phyloP scores from a whole-genome alignment of 177 flowering plant genomes.

The Vitis hybrid region DNA sequence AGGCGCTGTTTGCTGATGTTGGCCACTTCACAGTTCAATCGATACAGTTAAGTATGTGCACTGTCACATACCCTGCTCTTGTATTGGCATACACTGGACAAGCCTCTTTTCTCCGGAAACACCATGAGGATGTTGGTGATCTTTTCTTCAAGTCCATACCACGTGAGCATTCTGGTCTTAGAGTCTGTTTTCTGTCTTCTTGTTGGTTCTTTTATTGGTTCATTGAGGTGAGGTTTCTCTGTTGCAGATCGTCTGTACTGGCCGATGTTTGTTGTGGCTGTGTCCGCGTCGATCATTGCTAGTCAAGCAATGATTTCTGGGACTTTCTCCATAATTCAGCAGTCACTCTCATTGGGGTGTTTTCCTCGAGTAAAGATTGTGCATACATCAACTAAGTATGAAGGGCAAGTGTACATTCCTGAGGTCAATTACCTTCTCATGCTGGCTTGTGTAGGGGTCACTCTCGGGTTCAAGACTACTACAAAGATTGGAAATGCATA shows the following conservation, averaged over 20 bases:
- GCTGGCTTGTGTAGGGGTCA: conserved; percentile 45
- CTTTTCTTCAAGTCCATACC: conserved; percentile 43
- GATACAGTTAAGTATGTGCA: conserved; percentile 40
- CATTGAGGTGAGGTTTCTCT: neutral
- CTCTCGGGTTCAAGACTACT: conserved; percentile 35
- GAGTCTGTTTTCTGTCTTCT: neutral
- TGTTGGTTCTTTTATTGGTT: neutral
- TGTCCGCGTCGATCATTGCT: conserved; percentile 42
- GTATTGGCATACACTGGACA: conserved; percentile 40
- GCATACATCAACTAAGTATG: conserved; percentile 47
- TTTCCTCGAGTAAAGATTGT: conserved; percentile 54
- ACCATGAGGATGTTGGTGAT: conserved; percentile 18
- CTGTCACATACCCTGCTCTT: conserved; percentile 34
- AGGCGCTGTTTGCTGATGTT: conserved; percentile 48
- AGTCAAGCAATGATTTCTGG: conserved; percentile 67
- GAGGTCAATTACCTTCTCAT: conserved; percentile 53
- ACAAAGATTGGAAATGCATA: conserved; percentile 51
- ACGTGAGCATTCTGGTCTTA: conserved; percentile 13
- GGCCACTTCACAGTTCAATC: conserved; percentile 46
- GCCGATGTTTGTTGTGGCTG: conserved; percentile 53
- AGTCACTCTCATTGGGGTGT: conserved; percentile 50
- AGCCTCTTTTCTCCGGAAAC: conserved; percentile 40
- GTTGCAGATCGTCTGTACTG: conserved; percentile 34
- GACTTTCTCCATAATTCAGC: conserved; percentile 52
- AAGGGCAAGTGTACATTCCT: conserved; percentile 56